Conservation (phyloP, 163 green algal genomes). For the Chlorella variabilis region DNA sequence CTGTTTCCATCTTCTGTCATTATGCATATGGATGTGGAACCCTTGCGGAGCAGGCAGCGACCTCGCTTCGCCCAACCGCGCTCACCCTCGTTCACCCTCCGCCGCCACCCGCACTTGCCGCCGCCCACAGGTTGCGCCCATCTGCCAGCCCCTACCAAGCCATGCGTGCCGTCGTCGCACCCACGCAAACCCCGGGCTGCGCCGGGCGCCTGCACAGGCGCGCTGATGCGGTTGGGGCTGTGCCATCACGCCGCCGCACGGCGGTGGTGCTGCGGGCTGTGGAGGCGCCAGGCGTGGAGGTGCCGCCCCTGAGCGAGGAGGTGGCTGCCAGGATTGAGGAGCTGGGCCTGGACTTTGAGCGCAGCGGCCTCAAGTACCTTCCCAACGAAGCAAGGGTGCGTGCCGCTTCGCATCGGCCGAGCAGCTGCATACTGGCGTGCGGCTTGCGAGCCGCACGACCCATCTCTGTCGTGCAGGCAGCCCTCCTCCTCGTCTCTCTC, state of each 20-base stretch:
- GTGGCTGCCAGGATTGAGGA: constrained; percentile 50
- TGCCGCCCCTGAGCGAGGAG: constrained; percentile 36
- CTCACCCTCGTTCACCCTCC: too few relatives aligned
- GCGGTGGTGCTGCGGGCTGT: neutral
- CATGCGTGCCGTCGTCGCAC: neutral
- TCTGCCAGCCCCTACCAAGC: neutral
- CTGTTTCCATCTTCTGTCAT: too few relatives aligned
- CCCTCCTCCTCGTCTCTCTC: neutral
- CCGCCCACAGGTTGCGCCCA: neutral
- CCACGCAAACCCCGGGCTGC: neutral
- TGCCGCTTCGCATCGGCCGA: neutral
- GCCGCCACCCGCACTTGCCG: too few relatives aligned
- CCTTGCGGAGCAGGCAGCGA: too few relatives aligned
- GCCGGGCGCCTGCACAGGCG: neutral
- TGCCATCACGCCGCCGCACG: neutral
- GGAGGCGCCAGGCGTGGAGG: neutral
- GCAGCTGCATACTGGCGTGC: too few relatives aligned
- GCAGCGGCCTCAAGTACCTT: constrained; percentile 69
- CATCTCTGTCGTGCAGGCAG: neutral
- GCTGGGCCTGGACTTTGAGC: constrained; percentile 56
- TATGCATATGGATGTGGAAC: too few relatives aligned
- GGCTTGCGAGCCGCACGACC: too few relatives aligned
- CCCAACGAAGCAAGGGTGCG: constrained; percentile 61
- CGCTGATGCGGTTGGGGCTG: neutral
- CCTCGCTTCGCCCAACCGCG: too few relatives aligned